Base-by-base conservation (phyloP, 2,329 filamentous ascomycete species). In the Talaromyces sp. region DNA sequence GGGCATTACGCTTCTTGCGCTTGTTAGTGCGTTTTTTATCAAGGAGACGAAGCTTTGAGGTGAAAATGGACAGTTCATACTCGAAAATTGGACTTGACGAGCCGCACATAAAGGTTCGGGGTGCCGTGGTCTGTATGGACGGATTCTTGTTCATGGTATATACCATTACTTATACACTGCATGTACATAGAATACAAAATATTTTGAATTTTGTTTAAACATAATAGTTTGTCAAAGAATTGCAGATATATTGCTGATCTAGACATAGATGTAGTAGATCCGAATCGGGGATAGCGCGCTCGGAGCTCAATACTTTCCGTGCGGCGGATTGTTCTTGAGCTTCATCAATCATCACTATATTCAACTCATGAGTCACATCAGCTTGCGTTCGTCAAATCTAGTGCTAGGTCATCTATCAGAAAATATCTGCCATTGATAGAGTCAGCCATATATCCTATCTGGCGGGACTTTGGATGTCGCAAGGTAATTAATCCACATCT, bases 11-110 rank as follows among this genome's bases (percentile, higher is more conserved):
- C 75, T 79, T 49, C 82, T 84, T 56, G 82, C 84, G 38, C 67
- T 78, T 59, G 65, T 80, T n/a, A 75, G 74, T 63, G 76, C 75
- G 31, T 72, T 74, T 63, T 89, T 86, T 67, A 83, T 90, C 11
- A 81, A 78, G 66, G 88, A 89, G 76, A 87, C 81, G 75, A 82
- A 79, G 65, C 36, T 63, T 45, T 63, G 61, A 56, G 36, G 15
- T 49, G 53, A 15, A n/a, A 31, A 56, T 22, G 19, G 6, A 22
- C 29, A 22, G 19, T 31, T 56, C 1, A 22, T 38, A 22, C 17
- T 7, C n/a, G 1, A 22, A 7, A 36, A 38, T 56, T 15, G 11
- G 3, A 25, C 17, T 56, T 1, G 19, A 22, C n/a, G 10, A 56
- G 29, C 3, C 31, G n/a, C 10, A 38, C n/a, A 22, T 5, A 4